phyloP scores from a whole-genome alignment of 2,329 filamentous ascomycete genomes.

The Thielaviopsis musarum region DNA sequence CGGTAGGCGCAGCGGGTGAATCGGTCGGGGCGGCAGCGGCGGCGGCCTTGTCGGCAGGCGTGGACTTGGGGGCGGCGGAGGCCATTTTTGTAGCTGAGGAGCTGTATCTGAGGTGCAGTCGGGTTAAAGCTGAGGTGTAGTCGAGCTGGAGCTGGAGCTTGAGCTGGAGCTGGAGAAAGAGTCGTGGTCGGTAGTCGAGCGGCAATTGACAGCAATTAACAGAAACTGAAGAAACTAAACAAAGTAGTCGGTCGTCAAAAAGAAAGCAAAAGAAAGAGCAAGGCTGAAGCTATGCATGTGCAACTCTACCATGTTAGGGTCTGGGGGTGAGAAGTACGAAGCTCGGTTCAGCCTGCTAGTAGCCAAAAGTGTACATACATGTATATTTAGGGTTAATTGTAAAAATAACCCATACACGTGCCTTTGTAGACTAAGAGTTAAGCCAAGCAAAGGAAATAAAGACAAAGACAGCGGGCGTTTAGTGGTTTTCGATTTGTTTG shows the following conservation, averaged over 20 bases:
- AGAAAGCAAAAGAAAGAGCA: not conserved
- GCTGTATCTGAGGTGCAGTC: too few species aligned
- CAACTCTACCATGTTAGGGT: not conserved
- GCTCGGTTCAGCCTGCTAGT: not conserved
- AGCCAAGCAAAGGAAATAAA: not conserved
- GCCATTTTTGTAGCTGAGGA: not conserved
- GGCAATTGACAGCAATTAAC: not conserved
- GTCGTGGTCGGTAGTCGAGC: too few species aligned
- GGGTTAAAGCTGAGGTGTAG: too few species aligned
- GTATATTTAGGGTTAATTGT: too few species aligned
- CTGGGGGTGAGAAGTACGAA: not conserved
- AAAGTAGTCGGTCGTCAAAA: not conserved
- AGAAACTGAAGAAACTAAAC: not conserved
- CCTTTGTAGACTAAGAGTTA: too few species aligned
- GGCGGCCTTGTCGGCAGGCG: not conserved
- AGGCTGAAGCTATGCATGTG: not conserved
- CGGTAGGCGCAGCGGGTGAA: constrained; percentile 16
- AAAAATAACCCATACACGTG: too few species aligned
- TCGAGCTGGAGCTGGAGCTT: too few species aligned
- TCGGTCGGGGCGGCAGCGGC: too few species aligned
- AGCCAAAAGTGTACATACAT: too few species aligned
- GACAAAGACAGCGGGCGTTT: not conserved
- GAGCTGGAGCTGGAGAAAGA: too few species aligned
- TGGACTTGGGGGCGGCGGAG: not conserved
- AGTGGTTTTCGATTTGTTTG: not conserved